A percentile compares a stretch with the other conserved stretches of the same genome.
Conservation (phyloP, 164 flowering plant genomes). For the Brasenia schreberi region DNA sequence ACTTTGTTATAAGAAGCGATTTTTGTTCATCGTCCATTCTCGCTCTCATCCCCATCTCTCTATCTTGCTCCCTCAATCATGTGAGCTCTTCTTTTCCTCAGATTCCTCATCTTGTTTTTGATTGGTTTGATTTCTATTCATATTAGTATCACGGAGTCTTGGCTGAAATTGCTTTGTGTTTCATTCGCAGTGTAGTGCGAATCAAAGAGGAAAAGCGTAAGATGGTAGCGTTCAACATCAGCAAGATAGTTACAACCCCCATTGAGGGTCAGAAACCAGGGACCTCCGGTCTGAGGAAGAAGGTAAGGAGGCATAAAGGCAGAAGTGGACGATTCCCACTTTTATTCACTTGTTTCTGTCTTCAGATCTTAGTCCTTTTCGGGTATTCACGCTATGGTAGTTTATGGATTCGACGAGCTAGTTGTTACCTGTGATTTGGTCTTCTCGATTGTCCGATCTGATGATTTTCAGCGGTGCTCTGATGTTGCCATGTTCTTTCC, state of each 20-base stretch:
- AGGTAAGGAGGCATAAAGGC: slow-evolving; percentile 25
- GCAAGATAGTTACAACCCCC: slow-evolving; percentile 41
- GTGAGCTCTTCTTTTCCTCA: not conserved
- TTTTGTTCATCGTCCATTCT: not conserved
- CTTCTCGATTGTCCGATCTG: not conserved
- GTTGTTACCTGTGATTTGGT: not conserved
- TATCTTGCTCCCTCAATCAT: not conserved
- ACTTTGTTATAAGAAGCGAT: not conserved
- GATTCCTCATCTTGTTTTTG: not conserved
- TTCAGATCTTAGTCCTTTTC: not conserved
- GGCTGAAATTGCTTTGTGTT: too few species aligned
- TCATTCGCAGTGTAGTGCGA: not conserved
- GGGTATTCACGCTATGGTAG: not conserved
- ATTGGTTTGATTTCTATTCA: not conserved
- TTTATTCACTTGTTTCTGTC: not conserved
- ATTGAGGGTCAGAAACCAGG: slow-evolving; percentile 87
- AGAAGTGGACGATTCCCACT: not conserved
- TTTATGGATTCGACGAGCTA: not conserved
- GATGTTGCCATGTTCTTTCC: not conserved
- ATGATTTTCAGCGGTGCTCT: not conserved
- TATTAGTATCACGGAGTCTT: too few species aligned
- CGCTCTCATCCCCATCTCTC: not conserved
- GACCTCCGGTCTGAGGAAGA: slow-evolving; percentile 95
- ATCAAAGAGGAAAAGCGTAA: not conserved
- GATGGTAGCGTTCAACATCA: slow-evolving; percentile 49